Base-by-base conservation (phyloP, 495 filamentous ascomycete species). In the Podospora anserina region DNA sequence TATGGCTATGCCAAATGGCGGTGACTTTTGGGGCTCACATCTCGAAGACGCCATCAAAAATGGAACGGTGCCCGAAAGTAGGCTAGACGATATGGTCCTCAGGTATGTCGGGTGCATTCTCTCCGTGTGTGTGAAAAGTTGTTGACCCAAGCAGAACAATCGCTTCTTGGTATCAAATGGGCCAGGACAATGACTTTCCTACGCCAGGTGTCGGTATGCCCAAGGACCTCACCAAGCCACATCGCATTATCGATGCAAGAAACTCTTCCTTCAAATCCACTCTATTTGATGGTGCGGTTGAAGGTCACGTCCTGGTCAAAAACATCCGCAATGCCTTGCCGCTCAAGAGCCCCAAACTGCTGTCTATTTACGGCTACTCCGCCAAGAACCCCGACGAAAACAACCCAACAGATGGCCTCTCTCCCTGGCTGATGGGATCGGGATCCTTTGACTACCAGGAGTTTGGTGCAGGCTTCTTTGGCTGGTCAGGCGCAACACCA, bases 261-360 rank as follows among this genome's bases (percentile, higher is more conserved):
- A 83, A 83, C 64, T 76, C 79, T 0, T 69, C 74, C 1, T 79
- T 76, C 54, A 79, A 81, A 39, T 68, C 79, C 2, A 74, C 78
- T 2, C 64, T 86, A 2, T 55, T 85, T 4, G 74, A 84, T 5
- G 81, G 82, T 4, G 86, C 83, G 0, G 68, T 83, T 0, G 84
- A 86, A 70, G 81, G 86, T 32, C 85, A 88, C 65, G 88, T 91
- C 6, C 80, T 91, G 0, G 78, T 89, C 26, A 90, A 90, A 76
- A 90, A 91, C 70, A 80, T 72, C 5, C 81, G 83, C 60, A 79
- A 77, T 54, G 78, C 85, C 1, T 73, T 91, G 1, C 88, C 88
- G 6, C 78, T 90, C 0, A 84, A 84, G 34, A 78, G 63, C 0
- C 84, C 82, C 3, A 78, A 77, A 57, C 64, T 84, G 27, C 71